Evolutionary conservation across 495 filamentous ascomycete species (phyloP), one percentile per base, ranked within the genome.

Genomic region (Monascus purpureus): DNA sequence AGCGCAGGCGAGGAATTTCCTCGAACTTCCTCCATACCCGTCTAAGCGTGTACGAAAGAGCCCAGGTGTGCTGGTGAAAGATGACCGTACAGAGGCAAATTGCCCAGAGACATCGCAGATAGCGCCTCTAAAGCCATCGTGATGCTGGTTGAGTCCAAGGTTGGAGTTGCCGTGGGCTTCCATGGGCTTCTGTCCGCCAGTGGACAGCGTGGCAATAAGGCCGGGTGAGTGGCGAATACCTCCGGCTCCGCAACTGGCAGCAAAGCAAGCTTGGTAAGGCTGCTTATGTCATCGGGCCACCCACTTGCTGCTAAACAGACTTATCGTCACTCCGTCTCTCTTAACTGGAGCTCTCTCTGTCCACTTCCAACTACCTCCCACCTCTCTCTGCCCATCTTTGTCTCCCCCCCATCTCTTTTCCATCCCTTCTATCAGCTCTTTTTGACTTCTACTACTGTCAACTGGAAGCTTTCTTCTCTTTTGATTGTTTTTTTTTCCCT

Each of bases 241-340:
- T n/a, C n/a, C n/a, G n/a, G n/a, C n/a, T n/a, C n/a, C n/a, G n/a
- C n/a, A n/a, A n/a, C n/a, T n/a, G n/a, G n/a, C n/a, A n/a, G n/a
- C n/a, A n/a, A n/a, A n/a, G n/a, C n/a, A n/a, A n/a, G n/a, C n/a
- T n/a, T n/a, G n/a, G n/a, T n/a, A n/a, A 12, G 13, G 14, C 32
- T 28, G 57, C 53, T 62, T 59, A 60, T 45, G 51, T 62, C 55
- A 62, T 52, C 55, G 37, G 28, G 23, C 30, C 35, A 4, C 29
- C 16, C 26, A 25, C 17, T 17, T 24, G 17, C 31, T 28, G 31
- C 38, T 34, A 35, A 34, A 38, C 40, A 9, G 9, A 4, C 9
- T 9, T 57, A 59, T 58, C 53, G 60, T 59, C 50, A 57, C 56
- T 22, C n/a, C n/a, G n/a, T n/a, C n/a, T n/a, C 52, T 47, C 48